These are phyloP conservation scores for Paspalum vaginatum DNA, from an alignment of 176 grass and related monocot species.

Conservation along the genomic window DNA sequence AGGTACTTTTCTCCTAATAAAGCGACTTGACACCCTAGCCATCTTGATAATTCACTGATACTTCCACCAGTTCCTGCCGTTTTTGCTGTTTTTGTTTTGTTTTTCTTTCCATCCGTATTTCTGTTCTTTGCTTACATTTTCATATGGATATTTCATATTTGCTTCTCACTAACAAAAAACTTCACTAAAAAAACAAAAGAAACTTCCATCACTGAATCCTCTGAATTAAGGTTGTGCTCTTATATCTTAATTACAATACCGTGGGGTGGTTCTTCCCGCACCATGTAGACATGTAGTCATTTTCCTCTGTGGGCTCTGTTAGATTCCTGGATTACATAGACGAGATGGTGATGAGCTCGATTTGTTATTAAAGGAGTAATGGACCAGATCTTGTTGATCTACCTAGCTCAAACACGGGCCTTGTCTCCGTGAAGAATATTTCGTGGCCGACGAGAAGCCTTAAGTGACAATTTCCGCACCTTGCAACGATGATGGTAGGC, in stretches of 20 bases:
- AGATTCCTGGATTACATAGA: not conserved
- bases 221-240: not conserved
- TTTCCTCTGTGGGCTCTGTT: not conserved
- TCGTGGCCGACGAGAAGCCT: not conserved
- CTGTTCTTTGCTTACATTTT: not conserved
- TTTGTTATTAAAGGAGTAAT: not conserved
- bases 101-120: not conserved
- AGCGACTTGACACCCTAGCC: conserved; percentile 43
- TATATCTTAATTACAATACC: too few relatives aligned
- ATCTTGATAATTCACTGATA: conserved; percentile 38
- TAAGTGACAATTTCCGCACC: not conserved
- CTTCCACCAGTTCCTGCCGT: conserved; percentile 26
- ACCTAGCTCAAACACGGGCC: not conserved
- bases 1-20: conserved; percentile 30
- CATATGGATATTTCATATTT: not conserved
- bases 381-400: not conserved
- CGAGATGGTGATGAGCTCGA: not conserved
- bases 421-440: not conserved
- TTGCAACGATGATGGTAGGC: not conserved
- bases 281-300: not conserved
- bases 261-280: too few relatives aligned
- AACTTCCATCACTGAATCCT: too few relatives aligned
- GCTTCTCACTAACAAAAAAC: not conserved
- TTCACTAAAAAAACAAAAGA: too few relatives aligned
- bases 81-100: not conserved